These are phyloP conservation scores for Waltergamsia citrina DNA, from an alignment of 2,329 filamentous ascomycete species.

Conservation along the genomic window DNA sequence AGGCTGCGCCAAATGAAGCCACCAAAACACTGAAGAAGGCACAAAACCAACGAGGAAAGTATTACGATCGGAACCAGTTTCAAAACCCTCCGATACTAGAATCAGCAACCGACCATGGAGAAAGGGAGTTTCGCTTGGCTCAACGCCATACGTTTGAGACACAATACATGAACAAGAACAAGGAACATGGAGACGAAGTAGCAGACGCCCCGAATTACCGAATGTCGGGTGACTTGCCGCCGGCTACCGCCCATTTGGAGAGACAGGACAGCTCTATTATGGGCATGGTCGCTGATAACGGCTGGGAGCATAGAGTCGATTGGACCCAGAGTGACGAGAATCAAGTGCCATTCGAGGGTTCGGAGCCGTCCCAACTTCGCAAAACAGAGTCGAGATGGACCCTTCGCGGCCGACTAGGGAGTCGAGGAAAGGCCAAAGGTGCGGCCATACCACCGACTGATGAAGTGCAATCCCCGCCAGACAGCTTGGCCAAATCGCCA, in stretches of 20 bases:
- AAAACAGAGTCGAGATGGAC: conserved; percentile 41
- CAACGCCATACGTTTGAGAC: conserved; percentile 12
- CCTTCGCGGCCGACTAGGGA: conserved; percentile 29
- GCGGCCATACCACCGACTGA: conserved; percentile 5
- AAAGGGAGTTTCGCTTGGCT: conserved; percentile 7
- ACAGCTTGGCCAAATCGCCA: background rate
- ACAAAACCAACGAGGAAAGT: conserved; percentile 26
- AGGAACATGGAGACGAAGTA: background rate
- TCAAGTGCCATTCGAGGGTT: background rate
- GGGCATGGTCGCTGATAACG: too few relatives aligned
- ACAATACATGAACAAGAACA: background rate
- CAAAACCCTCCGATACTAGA: conserved; percentile 27
- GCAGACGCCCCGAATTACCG: too few relatives aligned
- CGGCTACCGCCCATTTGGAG: too few relatives aligned
- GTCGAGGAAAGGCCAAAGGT: conserved; percentile 7
- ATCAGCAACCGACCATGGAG: conserved; percentile 21
- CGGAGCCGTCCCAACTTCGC: conserved; percentile 18
- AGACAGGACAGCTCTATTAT: conserved; percentile 2
- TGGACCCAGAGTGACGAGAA: conserved; percentile 50
- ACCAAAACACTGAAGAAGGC: conserved; percentile 23
- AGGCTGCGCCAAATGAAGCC: conserved; percentile 22
- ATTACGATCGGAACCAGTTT: conserved; percentile 32
- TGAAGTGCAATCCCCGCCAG: background rate
- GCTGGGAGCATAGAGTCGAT: conserved; percentile 33
- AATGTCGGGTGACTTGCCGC: too few relatives aligned